Base-by-base conservation (phyloP, 441 rosid species). In the Euphorbia celastroides region DNA sequence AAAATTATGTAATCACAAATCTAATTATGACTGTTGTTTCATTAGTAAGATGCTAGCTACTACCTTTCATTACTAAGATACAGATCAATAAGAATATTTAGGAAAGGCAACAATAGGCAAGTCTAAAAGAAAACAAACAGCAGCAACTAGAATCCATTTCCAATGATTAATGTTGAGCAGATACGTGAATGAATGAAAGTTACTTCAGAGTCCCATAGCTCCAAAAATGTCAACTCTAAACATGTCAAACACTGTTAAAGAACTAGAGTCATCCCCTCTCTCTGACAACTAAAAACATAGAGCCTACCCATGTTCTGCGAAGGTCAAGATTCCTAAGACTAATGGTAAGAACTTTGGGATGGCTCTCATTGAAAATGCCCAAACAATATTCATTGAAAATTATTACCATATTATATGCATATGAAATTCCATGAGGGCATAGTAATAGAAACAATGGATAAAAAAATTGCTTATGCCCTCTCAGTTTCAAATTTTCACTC, bases 381-480 rank as follows among this genome's bases (percentile, higher is more conserved):
- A 12, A 25, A 31, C 42, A 9, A 36, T 5, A 62, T 44, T 42
- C 25, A 46, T 8, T 22, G 7, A 22, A 51, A 52, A 34, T 19
- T 16, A 52, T 22, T 52, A 19, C 20, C 57, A 48, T 34, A 10
- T 62, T 16, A 1, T 0, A 23, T 14, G 32, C 17, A 58, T 20
- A 20, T 0, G 11, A 17, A 20, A 13, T 52, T 20, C 38, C 19
- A 58, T 20, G 23, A 12, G 12, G 50, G 17, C 50, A 44, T 44
- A 48, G 32, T 67, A 22, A 41, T 48, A n/a, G 17, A 50, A 14
- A 58, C n/a, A n/a, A n/a, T n/a, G n/a, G n/a, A 68, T 58, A 5
- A 48, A 8, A 30, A 58, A 68, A 57, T 38, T 14, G 32, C 25
- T 31, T 31, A 58, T 19, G 55, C 61, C 64, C 57, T 60, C 51